Evolutionary conservation across 2,329 filamentous ascomycete genomes (phyloP).

Genomic region (Fusarium sp.): DNA sequence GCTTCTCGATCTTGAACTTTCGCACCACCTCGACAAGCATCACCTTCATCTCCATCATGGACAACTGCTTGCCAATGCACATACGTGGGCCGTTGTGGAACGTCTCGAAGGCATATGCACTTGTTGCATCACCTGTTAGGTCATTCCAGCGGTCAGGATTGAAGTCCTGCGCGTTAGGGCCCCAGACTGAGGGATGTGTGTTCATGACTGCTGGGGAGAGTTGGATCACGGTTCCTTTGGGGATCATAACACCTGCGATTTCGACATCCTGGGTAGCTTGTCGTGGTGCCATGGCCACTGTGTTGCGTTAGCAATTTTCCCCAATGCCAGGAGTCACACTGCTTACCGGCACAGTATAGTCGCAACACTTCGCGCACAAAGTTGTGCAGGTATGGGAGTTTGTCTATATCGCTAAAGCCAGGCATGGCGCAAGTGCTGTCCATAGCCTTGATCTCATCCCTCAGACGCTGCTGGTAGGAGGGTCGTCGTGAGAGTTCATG

Average conservation of each 20-base stretch:
- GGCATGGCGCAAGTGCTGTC: conserved; percentile 17
- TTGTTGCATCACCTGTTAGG: conserved; percentile 42
- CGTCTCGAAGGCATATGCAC: conserved; percentile 52
- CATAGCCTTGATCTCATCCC: conserved; percentile 53
- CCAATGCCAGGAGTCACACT: not conserved
- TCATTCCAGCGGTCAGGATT: conserved; percentile 57
- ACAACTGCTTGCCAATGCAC: conserved; percentile 56
- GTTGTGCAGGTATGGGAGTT: conserved; percentile 56
- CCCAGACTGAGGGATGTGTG: conserved; percentile 56
- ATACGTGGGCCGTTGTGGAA: conserved; percentile 56
- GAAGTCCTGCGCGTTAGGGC: conserved; percentile 52
- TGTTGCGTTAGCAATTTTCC: conserved; percentile 3
- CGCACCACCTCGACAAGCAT: conserved; percentile 52
- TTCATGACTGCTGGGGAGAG: conserved; percentile 55
- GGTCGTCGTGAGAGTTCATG: conserved; percentile 56
- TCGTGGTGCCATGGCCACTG: conserved; percentile 53
- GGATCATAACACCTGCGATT: conserved; percentile 54
- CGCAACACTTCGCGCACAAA: conserved; percentile 61
- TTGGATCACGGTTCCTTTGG: conserved; percentile 56
- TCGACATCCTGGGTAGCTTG: conserved; percentile 52
- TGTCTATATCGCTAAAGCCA: conserved; percentile 47
- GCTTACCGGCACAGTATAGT: conserved; percentile 55
- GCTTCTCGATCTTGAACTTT: conserved; percentile 50
- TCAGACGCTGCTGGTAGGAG: conserved; percentile 55
- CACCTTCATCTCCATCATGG: conserved; percentile 56